Evolutionary conservation across 768 basidiomycete genomes (phyloP).

Genomic region (Kondoa malvinella): DNA sequence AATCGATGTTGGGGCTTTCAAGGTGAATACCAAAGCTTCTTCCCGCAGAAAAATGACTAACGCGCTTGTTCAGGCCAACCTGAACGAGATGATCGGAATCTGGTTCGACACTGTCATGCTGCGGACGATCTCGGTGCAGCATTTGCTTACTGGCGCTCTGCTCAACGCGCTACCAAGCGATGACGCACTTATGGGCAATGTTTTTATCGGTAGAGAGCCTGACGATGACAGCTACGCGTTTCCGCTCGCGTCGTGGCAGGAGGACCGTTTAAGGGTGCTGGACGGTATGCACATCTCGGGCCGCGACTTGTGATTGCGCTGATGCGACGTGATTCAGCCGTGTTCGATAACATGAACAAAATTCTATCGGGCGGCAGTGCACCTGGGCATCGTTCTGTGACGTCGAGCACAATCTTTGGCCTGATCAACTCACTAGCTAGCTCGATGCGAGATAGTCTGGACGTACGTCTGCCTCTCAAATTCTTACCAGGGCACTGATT

Average conservation of each 20-base stretch:
- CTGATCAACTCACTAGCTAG: constrained; percentile 12
- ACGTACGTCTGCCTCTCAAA: constrained; percentile 9
- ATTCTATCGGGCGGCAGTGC: neutral
- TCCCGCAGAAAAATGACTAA: neutral
- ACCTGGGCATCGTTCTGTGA: constrained; percentile 1
- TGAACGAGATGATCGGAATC: constrained; percentile 23
- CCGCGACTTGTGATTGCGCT: neutral
- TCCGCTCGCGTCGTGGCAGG: constrained; percentile 13
- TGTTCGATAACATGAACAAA: neutral
- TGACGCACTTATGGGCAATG: neutral
- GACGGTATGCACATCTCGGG: constrained; percentile 12
- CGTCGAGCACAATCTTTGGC: neutral
- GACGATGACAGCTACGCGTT: constrained; percentile 11
- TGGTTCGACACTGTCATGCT: constrained; percentile 25
- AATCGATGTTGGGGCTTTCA: constrained; percentile 16
- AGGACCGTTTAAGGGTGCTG: constrained; percentile 14
- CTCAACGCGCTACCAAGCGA: constrained; percentile 15
- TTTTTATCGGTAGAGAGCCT: constrained; percentile 9
- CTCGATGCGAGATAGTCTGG: constrained; percentile 16
- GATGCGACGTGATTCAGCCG: neutral
- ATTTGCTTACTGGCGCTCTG: constrained; percentile 16
- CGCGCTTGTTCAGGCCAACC: constrained; percentile 12
- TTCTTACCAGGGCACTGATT: neutral
- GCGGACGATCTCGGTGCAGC: constrained; percentile 22
- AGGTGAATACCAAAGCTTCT: constrained; percentile 1